Conservation (phyloP, 768 basidiomycete genomes). For the Podaxis sp. region DNA sequence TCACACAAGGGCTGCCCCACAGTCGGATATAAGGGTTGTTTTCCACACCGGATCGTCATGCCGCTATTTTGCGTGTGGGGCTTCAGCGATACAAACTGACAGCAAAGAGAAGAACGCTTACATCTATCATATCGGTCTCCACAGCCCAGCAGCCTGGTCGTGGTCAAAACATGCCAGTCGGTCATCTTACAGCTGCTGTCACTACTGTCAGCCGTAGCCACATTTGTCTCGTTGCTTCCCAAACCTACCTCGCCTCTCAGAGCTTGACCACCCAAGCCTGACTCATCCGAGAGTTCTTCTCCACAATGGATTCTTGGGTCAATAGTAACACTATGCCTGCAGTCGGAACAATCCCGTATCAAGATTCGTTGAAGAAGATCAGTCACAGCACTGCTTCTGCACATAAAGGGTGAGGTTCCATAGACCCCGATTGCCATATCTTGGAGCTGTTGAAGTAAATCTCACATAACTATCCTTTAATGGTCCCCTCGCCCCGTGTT, state of each 20-base stretch:
- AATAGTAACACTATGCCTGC: slow-evolving; percentile 13
- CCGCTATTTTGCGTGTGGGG: neutral
- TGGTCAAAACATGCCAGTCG: slow-evolving; percentile 16
- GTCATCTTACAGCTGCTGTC: neutral
- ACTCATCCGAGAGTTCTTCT: slow-evolving; percentile 14
- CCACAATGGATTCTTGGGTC: slow-evolving; percentile 12
- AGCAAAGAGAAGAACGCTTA: neutral
- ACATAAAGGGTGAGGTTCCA: slow-evolving; percentile 15
- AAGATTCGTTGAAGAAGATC: slow-evolving; percentile 16
- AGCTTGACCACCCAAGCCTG: slow-evolving; percentile 8
- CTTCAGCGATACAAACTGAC: neutral
- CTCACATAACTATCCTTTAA: slow-evolving; percentile 2
- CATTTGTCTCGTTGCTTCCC: slow-evolving; percentile 11
- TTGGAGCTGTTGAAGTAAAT: slow-evolving; percentile 5
- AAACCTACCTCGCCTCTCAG: neutral
- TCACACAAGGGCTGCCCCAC: neutral
- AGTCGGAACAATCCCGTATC: slow-evolving; percentile 14
- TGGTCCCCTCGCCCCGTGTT: neutral
- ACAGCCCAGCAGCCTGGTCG: slow-evolving; percentile 13
- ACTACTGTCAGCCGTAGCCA: slow-evolving; percentile 18
- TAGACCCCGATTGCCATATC: neutral
- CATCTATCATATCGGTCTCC: neutral
- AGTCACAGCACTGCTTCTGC: slow-evolving; percentile 17
- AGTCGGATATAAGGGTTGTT: neutral
- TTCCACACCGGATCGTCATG: slow-evolving; percentile 3